Evolutionary conservation across 306 rosid genomes (phyloP).

Genomic region (Cucurbita ficifolia): DNA sequence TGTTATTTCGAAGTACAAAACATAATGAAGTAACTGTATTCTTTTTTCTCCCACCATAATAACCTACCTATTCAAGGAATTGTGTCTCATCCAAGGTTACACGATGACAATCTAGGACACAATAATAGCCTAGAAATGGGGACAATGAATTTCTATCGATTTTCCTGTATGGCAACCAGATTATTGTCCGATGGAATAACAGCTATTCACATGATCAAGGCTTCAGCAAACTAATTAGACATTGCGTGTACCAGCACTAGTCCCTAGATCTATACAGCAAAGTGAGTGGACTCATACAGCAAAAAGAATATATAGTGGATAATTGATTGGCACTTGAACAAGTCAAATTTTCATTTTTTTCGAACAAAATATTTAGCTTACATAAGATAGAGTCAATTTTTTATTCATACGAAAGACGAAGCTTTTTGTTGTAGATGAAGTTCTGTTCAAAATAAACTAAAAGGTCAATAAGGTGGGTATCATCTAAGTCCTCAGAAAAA

Average conservation of each 20-base stretch:
- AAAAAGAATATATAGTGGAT: neutral
- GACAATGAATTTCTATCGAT: neutral
- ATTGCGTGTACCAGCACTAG: neutral
- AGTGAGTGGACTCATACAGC: neutral
- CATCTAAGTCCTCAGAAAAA: neutral
- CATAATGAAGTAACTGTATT: neutral
- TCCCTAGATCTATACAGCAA: neutral
- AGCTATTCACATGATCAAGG: neutral
- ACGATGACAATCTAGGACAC: neutral
- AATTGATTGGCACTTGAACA: neutral
- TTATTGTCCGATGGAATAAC: neutral
- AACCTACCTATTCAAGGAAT: neutral
- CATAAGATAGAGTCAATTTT: neutral
- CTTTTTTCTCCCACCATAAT: neutral
- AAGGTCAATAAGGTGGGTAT: neutral
- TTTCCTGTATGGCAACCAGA: neutral
- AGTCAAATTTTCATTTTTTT: neutral
- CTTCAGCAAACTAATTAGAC: neutral
- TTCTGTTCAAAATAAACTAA: neutral
- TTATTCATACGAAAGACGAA: neutral
- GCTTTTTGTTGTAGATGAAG: neutral
- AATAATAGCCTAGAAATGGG: neutral
- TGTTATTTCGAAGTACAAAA: neutral
- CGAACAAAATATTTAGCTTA: neutral
- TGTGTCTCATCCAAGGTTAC: neutral